Conservation (phyloP, 148 eudicot genomes). For the Heliosperma pusillum region DNA sequence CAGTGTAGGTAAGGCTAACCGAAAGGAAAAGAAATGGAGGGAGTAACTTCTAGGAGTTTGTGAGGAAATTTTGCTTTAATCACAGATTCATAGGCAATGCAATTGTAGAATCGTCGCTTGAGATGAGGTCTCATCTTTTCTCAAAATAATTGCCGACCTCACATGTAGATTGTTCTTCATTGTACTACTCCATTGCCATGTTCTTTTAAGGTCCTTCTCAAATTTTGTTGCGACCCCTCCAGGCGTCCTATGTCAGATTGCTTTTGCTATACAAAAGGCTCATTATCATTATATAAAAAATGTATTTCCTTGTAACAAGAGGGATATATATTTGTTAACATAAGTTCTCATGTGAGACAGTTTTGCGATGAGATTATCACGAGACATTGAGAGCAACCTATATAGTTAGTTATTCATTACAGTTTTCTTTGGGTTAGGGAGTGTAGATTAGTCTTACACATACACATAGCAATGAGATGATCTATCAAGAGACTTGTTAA, state of each 20-base stretch:
- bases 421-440: no score
- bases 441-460: no score
- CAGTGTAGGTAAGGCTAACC: neutral
- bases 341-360: no score
- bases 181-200: neutral
- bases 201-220: neutral
- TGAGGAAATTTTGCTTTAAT: neutral
- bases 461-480: no score
- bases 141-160: neutral
- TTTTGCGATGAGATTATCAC: no score
- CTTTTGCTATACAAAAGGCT: neutral
- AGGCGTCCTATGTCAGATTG: neutral
- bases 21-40: neutral
- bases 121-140: neutral
- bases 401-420: no score
- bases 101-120: neutral
- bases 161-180: neutral
- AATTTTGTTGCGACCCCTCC: neutral
- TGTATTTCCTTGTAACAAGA: neutral
- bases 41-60: neutral
- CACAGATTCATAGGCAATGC: neutral
- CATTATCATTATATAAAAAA: neutral
- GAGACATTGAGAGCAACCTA: no score
- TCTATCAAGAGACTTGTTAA: no score
- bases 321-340: neutral